Evolutionary conservation across 495 filamentous ascomycete genomes (phyloP), one percentile per base, ranked within the genome.

Genomic region (Penicillium paxilli): DNA sequence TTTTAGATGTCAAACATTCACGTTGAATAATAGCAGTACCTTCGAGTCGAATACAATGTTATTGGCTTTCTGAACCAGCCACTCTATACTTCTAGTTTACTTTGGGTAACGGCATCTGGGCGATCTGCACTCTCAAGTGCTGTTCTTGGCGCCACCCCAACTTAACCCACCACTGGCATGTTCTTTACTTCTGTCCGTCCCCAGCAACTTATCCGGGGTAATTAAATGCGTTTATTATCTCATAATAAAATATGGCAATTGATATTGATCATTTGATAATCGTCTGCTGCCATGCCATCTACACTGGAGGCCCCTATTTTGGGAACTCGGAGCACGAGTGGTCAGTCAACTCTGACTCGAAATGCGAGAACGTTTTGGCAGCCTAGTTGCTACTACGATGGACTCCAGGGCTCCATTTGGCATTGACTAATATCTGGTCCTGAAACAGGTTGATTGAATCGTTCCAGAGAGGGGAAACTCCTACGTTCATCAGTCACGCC

Each of bases 281-380:
- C 40, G 87, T 93, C 44, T 91, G 89, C 69, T 90, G 90, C 58
- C 90, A 95, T 65, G 88, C 83, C 0, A 90, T 94, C 26, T 94
- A 88, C 76, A 67, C 79, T 16, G 84, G 86, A 38, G 88, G 87
- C 0, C 73, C 78, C n/a, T 70, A 70, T 2, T 70, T 76, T 5
- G 88, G 86, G 10, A 49, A 63, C 17, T 71, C 79, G 40, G 87
- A 89, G 59, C 52, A 68, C 14, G 87, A 92, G 67, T 92, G 89
- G 89, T 84, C 79, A 47, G 66, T 54, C 10, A 19, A 21, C 12
- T 1, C 25, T 22, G 12, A 26, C 12, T 17, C 22, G 4, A 3
- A 8, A 3, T 32, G 8, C 44, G 12, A 21, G 26, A 11, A 28
- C 11, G 26, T 28, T 11, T 28, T 28, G 5, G 26, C 5, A 5